Evolutionary conservation across 2,329 filamentous ascomycete species (phyloP), one percentile per base, ranked within the genome.

Genomic region (Colletotrichum plurivorum): DNA sequence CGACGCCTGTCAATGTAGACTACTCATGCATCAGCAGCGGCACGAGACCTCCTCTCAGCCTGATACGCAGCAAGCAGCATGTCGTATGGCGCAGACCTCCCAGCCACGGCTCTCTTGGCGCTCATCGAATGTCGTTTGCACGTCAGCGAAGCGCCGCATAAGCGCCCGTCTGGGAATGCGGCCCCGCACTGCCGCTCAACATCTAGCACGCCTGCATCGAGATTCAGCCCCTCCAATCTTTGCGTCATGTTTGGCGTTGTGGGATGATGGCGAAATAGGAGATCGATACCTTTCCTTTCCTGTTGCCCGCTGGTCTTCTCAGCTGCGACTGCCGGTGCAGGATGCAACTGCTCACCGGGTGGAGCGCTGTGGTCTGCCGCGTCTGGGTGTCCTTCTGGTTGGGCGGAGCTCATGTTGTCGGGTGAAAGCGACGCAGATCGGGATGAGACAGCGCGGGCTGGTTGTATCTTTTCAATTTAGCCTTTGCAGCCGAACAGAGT

Each of bases 41-140:
- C 31, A 9, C 31, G 22, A 20, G n/a, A 13, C 18, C 41, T 36
- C 31, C 31, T 43, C 43, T 51, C 15, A 2, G 43, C 57, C 20
- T 8, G 0, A 12, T 25, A 48, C 12, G 55, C 45, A 27, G 56
- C 31, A 5, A 71, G 25, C 18, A 71, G 20, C 2, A 12, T 25
- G 22, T 71, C 69, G 5, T 60, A 65, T 20, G 69, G 69, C n/a
- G 65, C 69, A 27, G 65, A 71, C 25, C 69, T 20, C n/a, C 69
- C 69, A 9, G 65, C 51, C 48, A 71, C 65, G 7, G 69, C 49
- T 4, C 69, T 67, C 36, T 65, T 71, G 18, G 43, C 56, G 39
- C 45, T 12, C 65, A 60, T 55, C 0, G 69, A 69, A n/a, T 71
- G 69, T 20, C 65, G 41, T 22, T 18, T 63, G 27, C 69, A 71